Conservation (phyloP, 225 moss, liverwort and hornwort genomes). For the Pseudisothecium myosuroides region DNA sequence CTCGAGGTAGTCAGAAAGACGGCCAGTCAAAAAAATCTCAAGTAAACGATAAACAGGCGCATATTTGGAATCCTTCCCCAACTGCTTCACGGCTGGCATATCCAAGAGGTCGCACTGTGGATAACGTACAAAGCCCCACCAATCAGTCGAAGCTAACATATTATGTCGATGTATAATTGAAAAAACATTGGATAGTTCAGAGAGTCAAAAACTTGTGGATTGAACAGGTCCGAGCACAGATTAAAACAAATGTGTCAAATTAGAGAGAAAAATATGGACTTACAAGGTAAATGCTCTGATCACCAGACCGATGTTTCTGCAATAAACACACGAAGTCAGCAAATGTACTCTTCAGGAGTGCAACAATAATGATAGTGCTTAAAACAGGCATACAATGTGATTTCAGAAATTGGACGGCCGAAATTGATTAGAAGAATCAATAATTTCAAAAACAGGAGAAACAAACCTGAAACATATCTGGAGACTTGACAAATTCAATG, state of each 20-base stretch:
- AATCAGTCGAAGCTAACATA: background rate
- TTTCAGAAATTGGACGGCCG: background rate
- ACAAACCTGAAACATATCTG: constrained; percentile 84
- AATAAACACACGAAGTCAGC: constrained; percentile 8
- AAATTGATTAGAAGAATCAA: background rate
- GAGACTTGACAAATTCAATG: constrained; percentile 89
- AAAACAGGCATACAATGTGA: background rate
- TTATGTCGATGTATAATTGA: no score
- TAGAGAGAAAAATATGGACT: background rate
- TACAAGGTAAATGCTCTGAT: constrained; percentile 61
- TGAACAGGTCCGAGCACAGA: background rate
- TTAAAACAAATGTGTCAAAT: background rate
- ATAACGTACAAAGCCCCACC: background rate
- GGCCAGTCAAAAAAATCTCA: constrained; percentile 80
- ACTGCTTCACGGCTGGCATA: constrained; percentile 60
- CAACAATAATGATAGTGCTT: background rate
- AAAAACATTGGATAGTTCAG: background rate
- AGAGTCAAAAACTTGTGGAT: background rate
- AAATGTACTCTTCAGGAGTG: background rate
- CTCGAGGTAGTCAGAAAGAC: constrained; percentile 77
- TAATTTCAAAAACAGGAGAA: background rate
- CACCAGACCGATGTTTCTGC: constrained; percentile 65
- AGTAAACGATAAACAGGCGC: constrained; percentile 68
- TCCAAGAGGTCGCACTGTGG: constrained; percentile 89
- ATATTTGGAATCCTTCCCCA: constrained; percentile 73